Evolutionary conservation across 306 rosid genomes (phyloP), one percentile per base, ranked within the genome.

Genomic region (Acacia crassicarpa): DNA sequence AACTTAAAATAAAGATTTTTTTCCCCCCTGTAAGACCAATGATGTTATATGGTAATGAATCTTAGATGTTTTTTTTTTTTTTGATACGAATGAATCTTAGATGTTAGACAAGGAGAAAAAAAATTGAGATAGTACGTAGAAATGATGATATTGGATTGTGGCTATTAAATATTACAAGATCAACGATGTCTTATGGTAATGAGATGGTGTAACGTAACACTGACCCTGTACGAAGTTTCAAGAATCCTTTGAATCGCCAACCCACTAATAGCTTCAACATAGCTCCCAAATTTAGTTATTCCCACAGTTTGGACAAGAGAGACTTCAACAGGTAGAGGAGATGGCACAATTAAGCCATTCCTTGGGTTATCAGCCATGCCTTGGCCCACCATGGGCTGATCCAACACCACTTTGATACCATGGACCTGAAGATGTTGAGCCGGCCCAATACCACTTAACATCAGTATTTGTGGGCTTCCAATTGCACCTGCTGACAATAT

Each of bases 361-460:
- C 86, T 58, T 2, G 63, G 63, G 63, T 58, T 58, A 58, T 58
- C 30, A 58, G 63, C 63, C 63, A n/a, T n/a, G 30, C 13, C 30
- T 20, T 58, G 63, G 2, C 95, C 97, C 48, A 94, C 93, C 69
- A 89, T 63, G 2, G 97, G 92, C 33, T 87, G 88, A 75, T 92
- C 82, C 86, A 86, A 35, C n/a, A 91, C 80, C 45, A 92, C 84
- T 68, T 80, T 12, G 72, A 91, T 88, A 5, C 89, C 81, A 54
- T 87, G 95, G 69, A 88, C 87, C 76, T 41, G 10, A n/a, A 94
- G 93, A 30, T 94, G 95, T 7, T 53, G 69, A 12, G 87, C 88
- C 0, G 95, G 93, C 43, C 98, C 97, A 72, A 94, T 71, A 0
- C 94, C 92, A 69, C 97, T 94, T 67, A 92, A 68, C 94, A 94